Evolutionary conservation across 2,329 filamentous ascomycete genomes (phyloP).

Genomic region (Fusarium abutilonis): DNA sequence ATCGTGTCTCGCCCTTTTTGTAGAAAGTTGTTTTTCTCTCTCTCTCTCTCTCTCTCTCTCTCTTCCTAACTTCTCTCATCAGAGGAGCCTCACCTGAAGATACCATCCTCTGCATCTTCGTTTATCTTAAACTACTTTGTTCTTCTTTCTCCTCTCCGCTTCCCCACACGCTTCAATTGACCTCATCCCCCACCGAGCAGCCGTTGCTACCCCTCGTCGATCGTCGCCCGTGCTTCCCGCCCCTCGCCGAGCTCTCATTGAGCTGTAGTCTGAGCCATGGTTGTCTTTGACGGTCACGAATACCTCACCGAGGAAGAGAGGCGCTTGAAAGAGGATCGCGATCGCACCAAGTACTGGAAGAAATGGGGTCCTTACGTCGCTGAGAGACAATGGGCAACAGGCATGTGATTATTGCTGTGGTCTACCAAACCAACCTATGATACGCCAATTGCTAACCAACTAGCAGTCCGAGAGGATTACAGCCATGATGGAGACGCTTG

Average conservation of each 20-base stretch:
- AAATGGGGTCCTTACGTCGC: conserved; percentile 95
- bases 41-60: conserved; percentile 19
- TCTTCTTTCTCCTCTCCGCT: conserved; percentile 19
- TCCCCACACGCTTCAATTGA: conserved; percentile 40
- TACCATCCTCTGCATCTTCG: conserved; percentile 7
- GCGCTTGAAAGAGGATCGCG: conserved; percentile 84
- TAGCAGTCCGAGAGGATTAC: conserved; percentile 86
- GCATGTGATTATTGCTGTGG: conserved; percentile 57
- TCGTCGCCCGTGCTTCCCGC: conserved; percentile 36
- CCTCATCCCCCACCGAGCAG: conserved; percentile 30
- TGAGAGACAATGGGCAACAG: conserved; percentile 95
- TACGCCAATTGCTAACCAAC: conserved; percentile 41
- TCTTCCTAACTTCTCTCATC: conserved; percentile 3
- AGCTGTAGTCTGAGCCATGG: conserved; percentile 66
- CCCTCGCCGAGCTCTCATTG: conserved; percentile 25
- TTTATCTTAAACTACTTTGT: conserved; percentile 14
- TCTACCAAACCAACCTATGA: conserved; percentile 13
- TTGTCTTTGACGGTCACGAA: conserved; percentile 87
- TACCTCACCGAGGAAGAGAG: conserved; percentile 91
- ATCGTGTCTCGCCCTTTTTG: conserved; percentile 34
- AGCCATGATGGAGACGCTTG: conserved; percentile 89
- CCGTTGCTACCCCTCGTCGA: conserved; percentile 38
- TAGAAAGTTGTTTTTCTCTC: conserved; percentile 26
- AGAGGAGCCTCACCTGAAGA: conserved; percentile 27
- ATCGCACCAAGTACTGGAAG: conserved; percentile 94